Percentiles rank a stretch among this genome's conserved stretches.
These are phyloP conservation scores for Sugiyamaella pinicola DNA, from an alignment of 1,139 yeast species.

Conservation along the genomic window DNA sequence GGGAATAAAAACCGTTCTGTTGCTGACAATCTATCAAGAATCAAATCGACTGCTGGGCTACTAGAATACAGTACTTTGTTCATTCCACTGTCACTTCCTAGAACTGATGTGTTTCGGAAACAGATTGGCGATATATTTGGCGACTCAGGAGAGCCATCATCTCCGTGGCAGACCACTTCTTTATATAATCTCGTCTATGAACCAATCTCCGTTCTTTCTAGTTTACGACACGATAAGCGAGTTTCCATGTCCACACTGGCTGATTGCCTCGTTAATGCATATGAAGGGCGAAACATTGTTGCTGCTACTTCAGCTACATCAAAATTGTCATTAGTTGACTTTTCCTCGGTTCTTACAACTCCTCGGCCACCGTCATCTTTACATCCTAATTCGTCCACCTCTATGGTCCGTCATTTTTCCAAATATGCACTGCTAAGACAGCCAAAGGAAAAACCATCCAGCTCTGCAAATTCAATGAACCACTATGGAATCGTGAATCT, in stretches of 20 bases:
- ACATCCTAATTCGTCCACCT: neutral
- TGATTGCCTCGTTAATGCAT: slow-evolving; percentile 30
- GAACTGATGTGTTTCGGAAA: neutral
- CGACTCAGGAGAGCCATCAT: slow-evolving; percentile 8
- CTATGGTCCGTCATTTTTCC: slow-evolving; percentile 38
- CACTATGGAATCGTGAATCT: slow-evolving; percentile 18
- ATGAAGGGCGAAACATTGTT: slow-evolving; percentile 33
- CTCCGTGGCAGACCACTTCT: slow-evolving; percentile 37
- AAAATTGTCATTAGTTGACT: slow-evolving; percentile 24
- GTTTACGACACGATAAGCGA: slow-evolving; percentile 30
- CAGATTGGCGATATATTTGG: neutral
- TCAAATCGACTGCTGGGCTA: slow-evolving; percentile 51
- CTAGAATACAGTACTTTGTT: slow-evolving; percentile 52
- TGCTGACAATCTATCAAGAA: slow-evolving; percentile 45
- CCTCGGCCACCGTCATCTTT: neutral
- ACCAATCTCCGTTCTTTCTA: slow-evolving; percentile 37
- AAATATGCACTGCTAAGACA: slow-evolving; percentile 41
- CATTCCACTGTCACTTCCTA: slow-evolving; percentile 50
- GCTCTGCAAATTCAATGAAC: neutral
- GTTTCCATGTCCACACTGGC: slow-evolving; percentile 36
- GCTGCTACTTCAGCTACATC: slow-evolving; percentile 27
- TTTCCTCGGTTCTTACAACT: slow-evolving; percentile 18
- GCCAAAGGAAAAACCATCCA: neutral
- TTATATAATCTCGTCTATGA: slow-evolving; percentile 37
- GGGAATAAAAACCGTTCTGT: slow-evolving; percentile 23